phyloP scores from a whole-genome alignment of 495 filamentous ascomycete genomes.

The Aspergillus sclerotiicarbonarius region DNA sequence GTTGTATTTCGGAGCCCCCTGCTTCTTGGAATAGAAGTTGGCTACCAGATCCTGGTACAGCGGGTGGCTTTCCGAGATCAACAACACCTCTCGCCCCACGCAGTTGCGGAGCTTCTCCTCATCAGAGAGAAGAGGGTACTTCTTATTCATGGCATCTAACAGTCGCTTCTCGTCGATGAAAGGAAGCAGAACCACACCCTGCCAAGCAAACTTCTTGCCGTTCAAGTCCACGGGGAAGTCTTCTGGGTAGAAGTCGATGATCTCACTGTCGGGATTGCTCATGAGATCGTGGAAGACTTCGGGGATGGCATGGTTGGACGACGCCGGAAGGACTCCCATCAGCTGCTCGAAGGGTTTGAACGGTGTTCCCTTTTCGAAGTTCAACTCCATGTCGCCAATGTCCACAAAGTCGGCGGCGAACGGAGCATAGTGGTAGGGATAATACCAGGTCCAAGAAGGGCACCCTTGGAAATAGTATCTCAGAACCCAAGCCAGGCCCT shows the following conservation, averaged over 20 bases:
- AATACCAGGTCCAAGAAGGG: constrained; percentile 98
- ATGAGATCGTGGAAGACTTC: constrained; percentile 83
- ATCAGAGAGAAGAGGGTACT: constrained; percentile 72
- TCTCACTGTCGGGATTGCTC: constrained; percentile 80
- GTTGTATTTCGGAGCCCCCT: constrained; percentile 59
- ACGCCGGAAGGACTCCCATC: constrained; percentile 95
- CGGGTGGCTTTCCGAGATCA: constrained; percentile 77
- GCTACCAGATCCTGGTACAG: constrained; percentile 77
- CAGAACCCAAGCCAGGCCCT: constrained; percentile 97
- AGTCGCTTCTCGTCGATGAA: constrained; percentile 94
- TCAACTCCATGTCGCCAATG: constrained; percentile 70
- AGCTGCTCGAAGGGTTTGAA: constrained; percentile 96
- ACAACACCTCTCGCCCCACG: constrained; percentile 74
- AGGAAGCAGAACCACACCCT: constrained; percentile 88
- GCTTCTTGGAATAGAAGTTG: constrained; percentile 90
- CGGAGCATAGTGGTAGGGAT: constrained; percentile 96
- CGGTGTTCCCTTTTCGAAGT: constrained; percentile 81
- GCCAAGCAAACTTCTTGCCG: constrained; percentile 98
- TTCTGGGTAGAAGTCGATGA: constrained; percentile 96
- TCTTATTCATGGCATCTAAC: constrained; percentile 76
- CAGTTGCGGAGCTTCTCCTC: constrained; percentile 79
- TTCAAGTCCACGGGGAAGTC: constrained; percentile 93
- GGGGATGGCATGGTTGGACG: constrained; percentile 87
- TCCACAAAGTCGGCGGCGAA: constrained; percentile 95
- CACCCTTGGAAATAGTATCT: constrained; percentile 98